Base-by-base conservation (phyloP, 257 asterid species). In the Prunella vulgaris region DNA sequence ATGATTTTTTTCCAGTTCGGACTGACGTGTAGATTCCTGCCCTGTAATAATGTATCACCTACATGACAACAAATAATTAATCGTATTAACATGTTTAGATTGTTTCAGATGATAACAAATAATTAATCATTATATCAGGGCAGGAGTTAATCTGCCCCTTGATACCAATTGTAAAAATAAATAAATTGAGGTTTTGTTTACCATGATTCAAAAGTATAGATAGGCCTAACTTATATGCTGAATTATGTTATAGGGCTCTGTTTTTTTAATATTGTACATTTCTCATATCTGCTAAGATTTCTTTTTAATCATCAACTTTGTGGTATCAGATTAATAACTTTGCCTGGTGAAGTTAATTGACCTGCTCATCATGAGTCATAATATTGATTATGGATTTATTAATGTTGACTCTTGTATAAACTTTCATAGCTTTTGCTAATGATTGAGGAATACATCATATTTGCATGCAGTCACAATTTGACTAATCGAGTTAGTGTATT, bases 381-480 rank as follows among this genome's bases (percentile, higher is more conserved):
- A 58, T 22, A 28, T 49, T 52, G 28, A 48, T 60, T 48, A n/a
- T 58, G 57, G 46, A 30, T 32, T 33, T 28, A 27, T 28, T 15
- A 56, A 40, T 25, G 30, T 65, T 67, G 46, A 62, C 18, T 73
- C 54, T 42, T 46, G 57, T 21, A 15, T 14, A 48, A 68, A 69
- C 35, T 53, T 42, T 22, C 15, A 21, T 61, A 53, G 71, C 58
- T 25, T 14, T 56, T 40, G 53, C 51, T 53, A 42, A 32, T 40
- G 18, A 30, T 35, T 35, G 46, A 25, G 56, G 35, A 54, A 22
- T 42, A 53, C 27, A 56, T 57, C 33, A 10, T 66, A 53, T 38
- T 40, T 69, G 21, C 54, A 13, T 67, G 64, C 63, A 54, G 60
- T 53, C 66, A 70, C 38, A 5, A n/a, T 53, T 61, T 42, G 46